These are phyloP conservation scores for Lasiodiplodia sp. DNA, from an alignment of 2,329 filamentous ascomycete genomes.

Conservation along the genomic window DNA sequence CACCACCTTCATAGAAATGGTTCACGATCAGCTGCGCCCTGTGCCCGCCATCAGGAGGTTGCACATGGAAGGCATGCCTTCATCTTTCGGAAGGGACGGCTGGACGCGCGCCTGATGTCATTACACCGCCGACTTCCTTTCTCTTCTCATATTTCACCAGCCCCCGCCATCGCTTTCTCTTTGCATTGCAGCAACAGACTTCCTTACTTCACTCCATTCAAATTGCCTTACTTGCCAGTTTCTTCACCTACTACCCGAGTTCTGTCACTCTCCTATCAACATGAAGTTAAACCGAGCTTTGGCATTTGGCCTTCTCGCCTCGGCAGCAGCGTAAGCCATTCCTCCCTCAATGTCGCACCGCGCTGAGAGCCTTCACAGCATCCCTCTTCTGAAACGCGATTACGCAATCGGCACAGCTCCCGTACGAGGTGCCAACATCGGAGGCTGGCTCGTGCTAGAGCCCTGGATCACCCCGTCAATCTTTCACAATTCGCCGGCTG, in stretches of 20 bases:
- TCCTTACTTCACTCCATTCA: neutral
- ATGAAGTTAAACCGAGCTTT: conserved; percentile 22
- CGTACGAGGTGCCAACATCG: conserved; percentile 59
- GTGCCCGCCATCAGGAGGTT: neutral
- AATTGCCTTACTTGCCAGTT: neutral
- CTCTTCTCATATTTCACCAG: neutral
- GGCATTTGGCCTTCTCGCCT: conserved; percentile 6
- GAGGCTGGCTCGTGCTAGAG: conserved; percentile 59
- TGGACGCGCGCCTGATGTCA: conserved; percentile 25
- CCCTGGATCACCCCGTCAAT: conserved; percentile 67
- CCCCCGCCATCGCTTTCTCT: neutral
- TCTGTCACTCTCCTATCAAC: neutral
- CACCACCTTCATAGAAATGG: conserved; percentile 3
- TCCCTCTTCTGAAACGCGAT: conserved; percentile 20
- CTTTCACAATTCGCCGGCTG: conserved; percentile 49
- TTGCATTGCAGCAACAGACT: neutral
- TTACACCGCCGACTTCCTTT: neutral
- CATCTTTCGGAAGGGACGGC: conserved; percentile 4
- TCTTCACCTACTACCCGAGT: neutral
- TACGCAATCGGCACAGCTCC: conserved; percentile 23
- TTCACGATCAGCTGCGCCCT: conserved; percentile 2
- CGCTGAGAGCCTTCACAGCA: neutral
- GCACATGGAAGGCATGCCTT: conserved; percentile 2
- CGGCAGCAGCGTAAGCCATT: conserved; percentile 16
- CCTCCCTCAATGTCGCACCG: neutral